These are phyloP conservation scores for Castanea mollissima DNA, from an alignment of 306 rosid genomes.

Conservation along the genomic window DNA sequence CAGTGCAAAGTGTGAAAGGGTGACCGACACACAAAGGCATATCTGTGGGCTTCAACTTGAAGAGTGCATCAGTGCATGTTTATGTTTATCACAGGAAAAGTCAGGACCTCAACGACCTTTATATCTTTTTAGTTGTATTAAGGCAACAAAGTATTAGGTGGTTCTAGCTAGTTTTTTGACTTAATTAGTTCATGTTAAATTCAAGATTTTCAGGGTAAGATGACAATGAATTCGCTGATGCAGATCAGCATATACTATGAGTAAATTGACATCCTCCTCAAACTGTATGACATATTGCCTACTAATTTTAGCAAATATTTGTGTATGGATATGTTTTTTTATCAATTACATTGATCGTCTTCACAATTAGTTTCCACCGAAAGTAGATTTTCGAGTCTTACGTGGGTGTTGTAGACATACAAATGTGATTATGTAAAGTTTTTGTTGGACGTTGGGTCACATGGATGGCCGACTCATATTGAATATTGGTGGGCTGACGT, in stretches of 20 bases:
- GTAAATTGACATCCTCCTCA: too few relatives aligned
- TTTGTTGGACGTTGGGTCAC: constrained; percentile 30
- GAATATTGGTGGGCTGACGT: constrained; percentile 1
- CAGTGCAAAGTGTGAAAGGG: not conserved
- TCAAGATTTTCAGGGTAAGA: too few relatives aligned
- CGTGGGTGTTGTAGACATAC: constrained; percentile 18
- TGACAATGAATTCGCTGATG: too few relatives aligned
- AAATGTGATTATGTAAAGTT: not conserved
- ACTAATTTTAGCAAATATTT: too few relatives aligned
- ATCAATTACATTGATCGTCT: not conserved
- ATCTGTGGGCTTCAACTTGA: not conserved
- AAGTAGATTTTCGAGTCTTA: not conserved
- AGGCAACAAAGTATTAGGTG: too few relatives aligned
- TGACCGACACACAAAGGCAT: not conserved
- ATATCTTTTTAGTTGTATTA: too few relatives aligned
- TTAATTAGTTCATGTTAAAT: too few relatives aligned
- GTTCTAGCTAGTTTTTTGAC: too few relatives aligned
- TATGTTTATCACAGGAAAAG: not conserved
- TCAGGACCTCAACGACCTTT: not conserved
- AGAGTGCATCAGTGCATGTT: not conserved
- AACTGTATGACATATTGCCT: too few relatives aligned
- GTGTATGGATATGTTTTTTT: not conserved
- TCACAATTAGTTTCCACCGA: not conserved
- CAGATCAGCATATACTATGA: too few relatives aligned
- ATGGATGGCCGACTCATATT: constrained; percentile 34